Evolutionary conservation across 176 grass and related monocot species (phyloP), one percentile per base, ranked within the genome.

Genomic region (Elaeis guineensis): DNA sequence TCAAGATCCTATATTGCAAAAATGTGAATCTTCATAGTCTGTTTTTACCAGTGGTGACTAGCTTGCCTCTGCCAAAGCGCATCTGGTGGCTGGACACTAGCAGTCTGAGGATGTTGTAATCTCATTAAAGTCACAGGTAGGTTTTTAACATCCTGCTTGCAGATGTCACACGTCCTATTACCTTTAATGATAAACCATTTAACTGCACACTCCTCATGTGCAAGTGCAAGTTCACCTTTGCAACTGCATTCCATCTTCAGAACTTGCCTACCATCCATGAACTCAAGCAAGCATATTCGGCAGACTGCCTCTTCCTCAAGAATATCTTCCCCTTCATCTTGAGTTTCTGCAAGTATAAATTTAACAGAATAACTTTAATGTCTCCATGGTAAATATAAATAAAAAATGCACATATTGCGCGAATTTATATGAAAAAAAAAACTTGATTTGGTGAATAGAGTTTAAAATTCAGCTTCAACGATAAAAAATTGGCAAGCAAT

Each of bases 101-200:
- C 49, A 53, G 75, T 77, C 63, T 84, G 87, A 21, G 53, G 50
- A 79, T 78, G 89, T 9, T 85, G 88, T 76, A 98, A 78, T 58
- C 88, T 86, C 67, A 98, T 61, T 78, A 98, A 89, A 57, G 84
- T 98, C 49, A 98, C 93, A 21, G 93, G 88, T 22, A 98, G 67
- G 77, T 98, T 98, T 52, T 51, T 66, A 75, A 98, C 87, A 63
- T 98, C 93, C 77, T 98, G 81, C 63, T 75, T 89, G 57, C 93
- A 98, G 14, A 98, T 68, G 71, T 98, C 93, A 68, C 93, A 98
- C 57, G 78, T 98, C 78, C 92, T 98, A 53, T 98, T 98, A 55
- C 93, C 93, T 57, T 98, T 98, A 52, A 98, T 92, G 58, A 81
- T 98, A 81, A 98, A 98, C 93, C 93, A 98, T 87, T 98, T 98